Base-by-base conservation (phyloP, 345 rosid species). In the Heritiera fomes region DNA sequence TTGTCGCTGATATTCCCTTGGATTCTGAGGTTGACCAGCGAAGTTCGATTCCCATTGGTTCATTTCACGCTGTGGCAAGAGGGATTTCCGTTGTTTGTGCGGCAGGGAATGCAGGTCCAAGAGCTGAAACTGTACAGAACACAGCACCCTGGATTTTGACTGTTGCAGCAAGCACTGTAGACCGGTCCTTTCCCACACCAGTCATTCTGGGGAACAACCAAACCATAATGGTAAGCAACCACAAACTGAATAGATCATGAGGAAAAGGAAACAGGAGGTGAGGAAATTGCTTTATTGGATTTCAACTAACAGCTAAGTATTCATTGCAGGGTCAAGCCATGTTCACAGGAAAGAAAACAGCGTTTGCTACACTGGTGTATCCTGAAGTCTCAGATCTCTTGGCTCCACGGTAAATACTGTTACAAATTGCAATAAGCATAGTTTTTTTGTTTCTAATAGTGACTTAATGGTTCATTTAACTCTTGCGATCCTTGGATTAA, bases 131-230 rank as follows among this genome's bases (percentile, higher is more conserved):
- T 3, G 93, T 89, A 30, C 30, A 85, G 5, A 89, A 91, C 56
- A 64, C 81, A 17, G 80, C 93, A 2, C 95, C 93, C 3, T 91
- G 95, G 95, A 73, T 89, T 1, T 53, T 90, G 32, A 89, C 95
- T 0, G 93, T 88, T 2, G 95, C 82, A 58, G 95, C 95, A 0
- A 88, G 95, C 79, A 86, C 91, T 2, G 12, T 84, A 17, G 95
- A 89, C 70, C 78, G 95, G 0, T 83, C 83, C 60, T 88, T 90
- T 56, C 82, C 82, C 30, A 55, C 85, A 14, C 76, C 45, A 40
- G 89, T 87, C 7, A 71, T 82, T 7, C 87, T 90, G 15, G 77
- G 60, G 0, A 87, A 86, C 62, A 73, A 73, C 63, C 76, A 55
- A n/a, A 73, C 63, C 49, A 55, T 55, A 13, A 38, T 73, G 45